These are phyloP conservation scores for Sarocladium strictum DNA, from an alignment of 2,329 filamentous ascomycete genomes.

Conservation along the genomic window DNA sequence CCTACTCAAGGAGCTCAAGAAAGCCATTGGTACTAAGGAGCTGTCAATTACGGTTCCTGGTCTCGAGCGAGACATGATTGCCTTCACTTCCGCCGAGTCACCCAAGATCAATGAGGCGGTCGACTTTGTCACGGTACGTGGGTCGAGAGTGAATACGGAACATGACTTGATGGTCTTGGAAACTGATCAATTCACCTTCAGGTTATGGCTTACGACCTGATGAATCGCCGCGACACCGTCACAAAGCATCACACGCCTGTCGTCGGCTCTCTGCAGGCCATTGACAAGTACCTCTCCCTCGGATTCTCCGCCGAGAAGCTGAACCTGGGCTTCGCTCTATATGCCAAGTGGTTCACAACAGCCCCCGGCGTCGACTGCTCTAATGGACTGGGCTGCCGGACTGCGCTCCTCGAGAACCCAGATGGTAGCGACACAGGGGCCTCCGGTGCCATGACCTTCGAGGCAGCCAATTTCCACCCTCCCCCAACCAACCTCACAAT, in stretches of 20 bases:
- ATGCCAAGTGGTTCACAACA: constrained; percentile 61
- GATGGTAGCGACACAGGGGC: constrained; percentile 53
- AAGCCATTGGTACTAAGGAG: constrained; percentile 51
- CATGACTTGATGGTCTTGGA: too few species aligned
- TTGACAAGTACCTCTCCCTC: constrained; percentile 55
- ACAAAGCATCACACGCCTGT: constrained; percentile 62
- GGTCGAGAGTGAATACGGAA: too few species aligned
- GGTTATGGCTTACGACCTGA: constrained; percentile 67
- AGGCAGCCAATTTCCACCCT: constrained; percentile 21
- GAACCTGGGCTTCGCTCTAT: constrained; percentile 63
- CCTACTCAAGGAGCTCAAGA: constrained; percentile 52
- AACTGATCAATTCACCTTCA: too few species aligned
- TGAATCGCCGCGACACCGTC: constrained; percentile 61
- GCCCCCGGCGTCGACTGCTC: constrained; percentile 39
- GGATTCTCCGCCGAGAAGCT: constrained; percentile 51
- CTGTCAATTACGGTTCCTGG: constrained; percentile 65
- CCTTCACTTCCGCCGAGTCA: constrained; percentile 51
- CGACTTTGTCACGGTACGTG: constrained; percentile 55
- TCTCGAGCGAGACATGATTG: constrained; percentile 58
- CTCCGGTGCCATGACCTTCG: constrained; percentile 35
- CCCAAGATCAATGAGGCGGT: constrained; percentile 53
- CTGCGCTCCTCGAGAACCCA: constrained; percentile 52
- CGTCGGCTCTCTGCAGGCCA: constrained; percentile 42
- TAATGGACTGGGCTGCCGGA: constrained; percentile 51
- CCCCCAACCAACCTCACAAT: background rate